These are phyloP conservation scores for Smithsoniella earleae DNA, from an alignment of 163 green algal genomes.

Conservation along the genomic window DNA sequence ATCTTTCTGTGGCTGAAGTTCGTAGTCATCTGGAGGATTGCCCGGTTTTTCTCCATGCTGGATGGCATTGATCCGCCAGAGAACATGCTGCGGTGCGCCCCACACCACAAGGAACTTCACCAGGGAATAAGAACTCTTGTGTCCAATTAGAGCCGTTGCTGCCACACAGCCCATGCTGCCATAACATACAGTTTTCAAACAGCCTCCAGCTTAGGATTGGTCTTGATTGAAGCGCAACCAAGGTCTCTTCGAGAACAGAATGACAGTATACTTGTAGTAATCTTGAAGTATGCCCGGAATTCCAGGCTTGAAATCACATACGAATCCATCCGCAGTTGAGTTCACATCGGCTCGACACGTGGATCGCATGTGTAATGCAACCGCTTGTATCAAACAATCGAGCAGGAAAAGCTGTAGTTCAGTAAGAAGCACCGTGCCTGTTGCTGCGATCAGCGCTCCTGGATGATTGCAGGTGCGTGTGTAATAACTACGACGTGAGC, in stretches of 20 bases:
- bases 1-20: constrained; percentile 96
- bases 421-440: not conserved
- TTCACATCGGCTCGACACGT: too few relatives aligned
- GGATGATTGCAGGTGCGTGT: constrained; percentile 38
- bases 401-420: not conserved
- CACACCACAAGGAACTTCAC: not conserved
- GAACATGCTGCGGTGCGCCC: constrained; percentile 84
- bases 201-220: not conserved
- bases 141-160: too few relatives aligned
- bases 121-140: too few relatives aligned
- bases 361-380: not conserved
- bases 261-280: not conserved
- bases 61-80: constrained; percentile 76
- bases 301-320: too few relatives aligned
- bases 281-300: not conserved
- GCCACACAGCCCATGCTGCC: not conserved
- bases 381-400: not conserved
- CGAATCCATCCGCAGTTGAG: too few relatives aligned
- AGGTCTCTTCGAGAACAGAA: not conserved
- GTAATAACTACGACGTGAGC: constrained; percentile 88
- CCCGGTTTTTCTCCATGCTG: constrained; percentile 75
- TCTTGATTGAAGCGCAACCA: too few relatives aligned
- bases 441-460: not conserved
- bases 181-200: not conserved
- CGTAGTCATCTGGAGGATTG: constrained; percentile 64